Evolutionary conservation across 495 filamentous ascomycete genomes (phyloP).

Genomic region (Xylaria acuta): DNA sequence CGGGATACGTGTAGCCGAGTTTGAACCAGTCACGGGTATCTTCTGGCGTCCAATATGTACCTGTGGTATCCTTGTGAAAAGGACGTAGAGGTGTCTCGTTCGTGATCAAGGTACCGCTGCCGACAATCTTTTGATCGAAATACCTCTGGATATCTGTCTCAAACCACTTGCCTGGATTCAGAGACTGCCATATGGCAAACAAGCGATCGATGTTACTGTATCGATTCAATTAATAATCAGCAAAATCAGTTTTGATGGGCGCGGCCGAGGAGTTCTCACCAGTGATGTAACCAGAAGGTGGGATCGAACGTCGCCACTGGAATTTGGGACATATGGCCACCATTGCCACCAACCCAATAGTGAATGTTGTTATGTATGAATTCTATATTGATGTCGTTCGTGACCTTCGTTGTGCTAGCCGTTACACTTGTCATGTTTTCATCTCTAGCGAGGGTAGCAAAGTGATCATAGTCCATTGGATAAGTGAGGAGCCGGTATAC

Average conservation of each 20-base stretch:
- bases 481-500: constrained; percentile 15
- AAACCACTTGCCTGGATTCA: constrained; percentile 43
- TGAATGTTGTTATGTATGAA: constrained; percentile 52
- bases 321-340: constrained; percentile 52
- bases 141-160: constrained; percentile 34
- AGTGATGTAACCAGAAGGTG: constrained; percentile 51
- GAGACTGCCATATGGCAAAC: constrained; percentile 49
- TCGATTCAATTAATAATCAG: neutral
- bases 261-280: constrained; percentile 27
- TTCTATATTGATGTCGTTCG: constrained; percentile 46
- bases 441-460: constrained; percentile 23
- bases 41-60: constrained; percentile 30
- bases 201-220: constrained; percentile 50
- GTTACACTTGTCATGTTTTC: constrained; percentile 5
- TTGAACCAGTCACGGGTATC: constrained; percentile 28
- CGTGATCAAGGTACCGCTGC: constrained; percentile 12
- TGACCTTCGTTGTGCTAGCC: constrained; percentile 23
- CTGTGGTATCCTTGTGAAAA: constrained; percentile 33
- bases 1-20: constrained; percentile 43
- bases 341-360: constrained; percentile 42
- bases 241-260: neutral
- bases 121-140: constrained; percentile 27
- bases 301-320: constrained; percentile 52
- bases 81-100: constrained; percentile 35
- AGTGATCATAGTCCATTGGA: constrained; percentile 15